phyloP scores from a whole-genome alignment of 2,329 filamentous ascomycete species.

The Calonectria multiphialidica region DNA sequence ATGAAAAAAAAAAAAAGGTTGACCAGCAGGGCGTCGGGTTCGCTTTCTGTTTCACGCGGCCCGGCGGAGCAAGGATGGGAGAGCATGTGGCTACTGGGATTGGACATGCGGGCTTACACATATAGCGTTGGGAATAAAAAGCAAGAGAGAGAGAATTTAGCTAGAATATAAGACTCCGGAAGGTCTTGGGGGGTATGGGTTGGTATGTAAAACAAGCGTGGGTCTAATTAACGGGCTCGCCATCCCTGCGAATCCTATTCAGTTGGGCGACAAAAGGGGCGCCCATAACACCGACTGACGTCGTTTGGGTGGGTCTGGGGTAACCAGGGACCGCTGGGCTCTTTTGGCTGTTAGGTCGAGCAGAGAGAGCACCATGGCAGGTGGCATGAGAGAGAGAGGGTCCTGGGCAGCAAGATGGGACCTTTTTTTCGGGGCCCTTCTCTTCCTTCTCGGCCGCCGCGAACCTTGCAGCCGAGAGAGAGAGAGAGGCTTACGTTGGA shows the following conservation, averaged over 20 bases:
- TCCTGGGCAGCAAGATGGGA: not conserved
- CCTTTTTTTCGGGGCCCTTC: not conserved
- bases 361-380: no score
- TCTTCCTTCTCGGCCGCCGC: not conserved
- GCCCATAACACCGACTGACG: conserved; percentile 5
- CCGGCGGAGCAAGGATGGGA: not conserved
- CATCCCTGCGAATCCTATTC: conserved; percentile 5
- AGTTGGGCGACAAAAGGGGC: conserved; percentile 1
- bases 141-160: not conserved
- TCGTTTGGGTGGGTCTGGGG: conserved; percentile 5
- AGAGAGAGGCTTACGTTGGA: not conserved
- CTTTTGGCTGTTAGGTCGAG: not conserved
- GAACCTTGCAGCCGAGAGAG: not conserved
- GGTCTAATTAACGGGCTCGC: conserved; percentile 6
- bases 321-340: not conserved
- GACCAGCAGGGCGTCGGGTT: not conserved
- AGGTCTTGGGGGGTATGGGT: not conserved
- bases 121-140: not conserved
- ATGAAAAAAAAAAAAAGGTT: no score
- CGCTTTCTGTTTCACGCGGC: conserved; percentile 1
- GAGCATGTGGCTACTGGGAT: no score
- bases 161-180: not conserved
- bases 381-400: not conserved
- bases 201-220: not conserved
- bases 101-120: no score